These are phyloP conservation scores for Elaeis guineensis DNA, from an alignment of 176 grass and related monocot species.

Conservation along the genomic window DNA sequence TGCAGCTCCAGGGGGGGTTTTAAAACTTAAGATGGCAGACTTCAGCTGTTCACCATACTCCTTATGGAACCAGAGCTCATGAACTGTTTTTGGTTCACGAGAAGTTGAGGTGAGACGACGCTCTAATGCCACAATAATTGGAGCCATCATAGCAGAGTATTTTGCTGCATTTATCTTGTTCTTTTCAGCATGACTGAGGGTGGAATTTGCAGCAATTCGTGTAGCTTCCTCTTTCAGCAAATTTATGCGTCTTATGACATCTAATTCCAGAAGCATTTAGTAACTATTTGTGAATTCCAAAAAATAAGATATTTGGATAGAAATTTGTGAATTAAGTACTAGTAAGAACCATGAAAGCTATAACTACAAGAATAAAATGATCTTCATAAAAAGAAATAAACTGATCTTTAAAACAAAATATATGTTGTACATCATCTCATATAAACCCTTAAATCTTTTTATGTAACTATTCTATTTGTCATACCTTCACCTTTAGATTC, in stretches of 20 bases:
- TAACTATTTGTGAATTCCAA: not conserved
- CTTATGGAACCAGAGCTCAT: constrained; percentile 86
- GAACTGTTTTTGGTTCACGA: constrained; percentile 78
- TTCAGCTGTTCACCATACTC: constrained; percentile 70
- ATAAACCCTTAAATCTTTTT: too few relatives aligned
- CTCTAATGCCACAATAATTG: constrained; percentile 88
- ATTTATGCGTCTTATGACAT: constrained; percentile 85
- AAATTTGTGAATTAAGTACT: too few relatives aligned
- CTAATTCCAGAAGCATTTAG: constrained; percentile 42
- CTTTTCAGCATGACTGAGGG: constrained; percentile 77
- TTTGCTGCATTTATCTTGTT: constrained; percentile 92
- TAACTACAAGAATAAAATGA: too few relatives aligned
- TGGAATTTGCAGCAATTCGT: constrained; percentile 82
- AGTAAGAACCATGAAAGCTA: too few relatives aligned
- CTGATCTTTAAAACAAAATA: too few relatives aligned
- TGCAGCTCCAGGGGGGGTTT: constrained; percentile 65
- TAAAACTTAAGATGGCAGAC: constrained; percentile 67
- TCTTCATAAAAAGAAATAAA: too few relatives aligned
- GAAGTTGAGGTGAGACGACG: constrained; percentile 80
- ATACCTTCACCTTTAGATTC: too few relatives aligned
- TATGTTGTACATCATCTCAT: too few relatives aligned
- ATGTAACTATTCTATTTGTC: too few relatives aligned
- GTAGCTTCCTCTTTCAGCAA: constrained; percentile 94
- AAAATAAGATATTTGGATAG: too few relatives aligned
- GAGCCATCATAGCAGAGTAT: constrained; percentile 97